Percentiles rank a stretch among this genome's conserved stretches.
Evolutionary conservation across 2,329 filamentous ascomycete species (phyloP).

Genomic region (Dendryphion nanum): DNA sequence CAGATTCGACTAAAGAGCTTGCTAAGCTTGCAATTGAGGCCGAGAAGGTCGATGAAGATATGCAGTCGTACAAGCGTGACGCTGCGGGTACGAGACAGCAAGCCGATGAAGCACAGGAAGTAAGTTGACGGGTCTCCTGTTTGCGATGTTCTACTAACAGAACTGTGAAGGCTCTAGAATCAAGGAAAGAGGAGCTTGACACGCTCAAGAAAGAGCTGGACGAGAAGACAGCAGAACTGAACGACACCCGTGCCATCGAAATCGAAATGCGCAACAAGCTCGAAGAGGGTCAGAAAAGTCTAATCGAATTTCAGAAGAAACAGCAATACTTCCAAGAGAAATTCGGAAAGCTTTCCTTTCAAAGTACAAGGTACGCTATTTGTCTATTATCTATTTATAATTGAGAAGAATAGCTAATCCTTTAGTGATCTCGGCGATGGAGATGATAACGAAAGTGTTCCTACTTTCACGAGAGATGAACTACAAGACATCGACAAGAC

Average conservation of each 20-base stretch:
- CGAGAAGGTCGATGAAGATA: slow-evolving; percentile 74
- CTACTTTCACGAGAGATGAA: slow-evolving; percentile 73
- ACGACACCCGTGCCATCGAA: slow-evolving; percentile 82
- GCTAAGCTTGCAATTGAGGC: slow-evolving; percentile 70
- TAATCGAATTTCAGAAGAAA: slow-evolving; percentile 82
- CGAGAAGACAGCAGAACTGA: slow-evolving; percentile 79
- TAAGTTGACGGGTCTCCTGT: slow-evolving; percentile 29
- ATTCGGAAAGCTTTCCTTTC: slow-evolving; percentile 75
- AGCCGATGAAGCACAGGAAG: slow-evolving; percentile 78
- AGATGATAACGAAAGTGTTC: slow-evolving; percentile 53
- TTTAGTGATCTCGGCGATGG: slow-evolving; percentile 55
- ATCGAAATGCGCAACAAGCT: slow-evolving; percentile 99
- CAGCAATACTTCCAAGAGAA: slow-evolving; percentile 88
- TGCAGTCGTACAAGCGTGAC: slow-evolving; percentile 72
- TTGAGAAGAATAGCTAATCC: slow-evolving; percentile 6
- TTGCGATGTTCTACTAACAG: slow-evolving; percentile 21
- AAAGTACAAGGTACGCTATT: slow-evolving; percentile 59
- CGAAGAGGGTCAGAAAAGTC: slow-evolving; percentile 89
- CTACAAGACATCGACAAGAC: slow-evolving; percentile 63
- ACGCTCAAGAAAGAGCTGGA: slow-evolving; percentile 82
- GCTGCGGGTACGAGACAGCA: slow-evolving; percentile 70
- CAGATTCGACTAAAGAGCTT: slow-evolving; percentile 77
- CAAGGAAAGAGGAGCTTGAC: slow-evolving; percentile 78
- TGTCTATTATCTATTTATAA: slow-evolving; percentile 5
- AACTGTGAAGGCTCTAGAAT: slow-evolving; percentile 58